Evolutionary conservation across 768 basidiomycete genomes (phyloP), one percentile per base, ranked within the genome.

Genomic region (Kwoniella sp.): DNA sequence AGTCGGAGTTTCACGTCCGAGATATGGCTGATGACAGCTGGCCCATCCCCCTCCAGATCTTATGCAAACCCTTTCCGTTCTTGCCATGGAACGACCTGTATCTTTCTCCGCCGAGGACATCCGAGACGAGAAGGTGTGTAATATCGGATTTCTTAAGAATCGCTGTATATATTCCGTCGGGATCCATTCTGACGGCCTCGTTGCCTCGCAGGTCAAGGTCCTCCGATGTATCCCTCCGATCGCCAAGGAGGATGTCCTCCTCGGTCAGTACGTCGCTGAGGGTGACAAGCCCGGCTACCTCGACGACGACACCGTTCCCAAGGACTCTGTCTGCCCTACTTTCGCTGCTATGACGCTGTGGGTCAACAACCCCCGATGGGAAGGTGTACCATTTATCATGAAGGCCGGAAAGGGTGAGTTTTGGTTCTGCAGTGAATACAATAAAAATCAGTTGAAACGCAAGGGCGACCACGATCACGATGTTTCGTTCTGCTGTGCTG

Each of bases 141-240:
- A 3, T 19, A 15, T 10, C 52, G 22, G 7, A 52, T 22, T 12
- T 24, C 1, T 26, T 46, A 21, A n/a, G n/a, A n/a, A n/a, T n/a
- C n/a, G n/a, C n/a, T n/a, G n/a, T n/a, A n/a, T n/a, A n/a, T n/a
- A n/a, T n/a, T n/a, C n/a, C n/a, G n/a, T n/a, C n/a, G n/a, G n/a
- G n/a, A n/a, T n/a, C n/a, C n/a, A n/a, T n/a, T n/a, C n/a, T n/a
- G n/a, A n/a, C n/a, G n/a, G n/a, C n/a, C n/a, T n/a, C n/a, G n/a
- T n/a, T n/a, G n/a, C n/a, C n/a, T n/a, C n/a, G n/a, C 76, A 95
- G 92, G 95, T 97, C 81, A 99, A 99, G 84, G 92, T 97, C 25
- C 85, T 99, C 54, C 89, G 94, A 36, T 85, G 86, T 51, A 97
- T 99, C 74, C 88, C 91, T 55, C 87, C 94, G 13, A 87, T 98